A percentile compares a stretch with the other conserved stretches of the same genome.
phyloP scores from a whole-genome alignment of 2,329 filamentous ascomycete genomes.

The Cladorrhinum sp. region DNA sequence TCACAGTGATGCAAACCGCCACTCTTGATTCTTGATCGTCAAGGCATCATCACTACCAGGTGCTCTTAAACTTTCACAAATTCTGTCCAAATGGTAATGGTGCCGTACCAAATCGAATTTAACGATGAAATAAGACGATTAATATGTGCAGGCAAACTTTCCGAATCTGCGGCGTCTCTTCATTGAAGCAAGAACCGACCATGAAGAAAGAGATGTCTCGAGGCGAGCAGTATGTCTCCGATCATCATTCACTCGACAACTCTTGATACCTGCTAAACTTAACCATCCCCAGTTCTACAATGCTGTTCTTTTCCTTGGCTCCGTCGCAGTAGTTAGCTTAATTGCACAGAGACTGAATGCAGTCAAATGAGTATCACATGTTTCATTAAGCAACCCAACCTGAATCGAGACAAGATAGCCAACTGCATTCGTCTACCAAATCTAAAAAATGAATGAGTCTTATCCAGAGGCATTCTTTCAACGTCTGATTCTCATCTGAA shows the following conservation, averaged over 20 bases:
- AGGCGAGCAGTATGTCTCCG: constrained; percentile 72
- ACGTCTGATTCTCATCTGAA: too few species aligned
- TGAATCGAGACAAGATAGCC: too few species aligned
- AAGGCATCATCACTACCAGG: neutral
- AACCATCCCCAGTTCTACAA: constrained; percentile 85
- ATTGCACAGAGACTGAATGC: constrained; percentile 82
- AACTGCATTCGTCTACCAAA: too few species aligned
- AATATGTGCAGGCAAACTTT: constrained; percentile 62
- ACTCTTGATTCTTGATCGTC: neutral
- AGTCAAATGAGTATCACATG: constrained; percentile 28
- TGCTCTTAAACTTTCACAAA: neutral
- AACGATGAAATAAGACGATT: neutral
- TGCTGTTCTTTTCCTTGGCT: constrained; percentile 92
- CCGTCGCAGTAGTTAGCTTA: constrained; percentile 89
- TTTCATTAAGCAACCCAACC: neutral
- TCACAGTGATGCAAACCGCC: too few species aligned
- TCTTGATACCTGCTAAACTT: constrained; percentile 1
- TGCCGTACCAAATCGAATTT: neutral
- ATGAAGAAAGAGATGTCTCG: constrained; percentile 92
- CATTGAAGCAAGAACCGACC: constrained; percentile 87
- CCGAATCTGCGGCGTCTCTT: constrained; percentile 96
- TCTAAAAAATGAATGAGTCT: too few species aligned
- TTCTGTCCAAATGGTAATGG: neutral
- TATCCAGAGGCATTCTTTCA: too few species aligned
- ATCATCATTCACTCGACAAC: constrained; percentile 1